Conservation (phyloP, 257 asterid genomes). For the Jasminum sambac region DNA sequence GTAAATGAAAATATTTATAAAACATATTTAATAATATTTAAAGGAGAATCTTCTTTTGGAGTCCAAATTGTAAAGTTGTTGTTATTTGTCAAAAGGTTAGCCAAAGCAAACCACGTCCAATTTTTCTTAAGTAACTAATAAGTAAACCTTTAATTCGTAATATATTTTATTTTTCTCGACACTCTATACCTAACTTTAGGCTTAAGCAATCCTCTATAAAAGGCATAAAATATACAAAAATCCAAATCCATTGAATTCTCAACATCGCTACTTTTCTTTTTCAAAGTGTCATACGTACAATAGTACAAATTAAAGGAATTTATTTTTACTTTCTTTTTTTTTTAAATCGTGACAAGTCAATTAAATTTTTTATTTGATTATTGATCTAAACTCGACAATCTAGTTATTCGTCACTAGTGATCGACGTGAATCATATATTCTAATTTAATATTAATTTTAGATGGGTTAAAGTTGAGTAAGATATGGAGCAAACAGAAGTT, state of each 20-base stretch:
- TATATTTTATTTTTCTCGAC: background rate
- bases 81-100: conserved; percentile 30
- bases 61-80: conserved; percentile 25
- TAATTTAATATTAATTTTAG: too few relatives aligned
- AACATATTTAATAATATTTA: background rate
- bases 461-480: too few relatives aligned
- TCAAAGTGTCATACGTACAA: too few relatives aligned
- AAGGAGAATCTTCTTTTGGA: conserved; percentile 25
- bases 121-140: background rate
- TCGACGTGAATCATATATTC: too few relatives aligned
- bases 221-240: background rate
- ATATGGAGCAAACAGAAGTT: too few relatives aligned
- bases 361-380: too few relatives aligned
- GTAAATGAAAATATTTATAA: background rate
- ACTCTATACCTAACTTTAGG: conserved; percentile 1
- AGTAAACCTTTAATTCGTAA: background rate
- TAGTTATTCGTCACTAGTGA: too few relatives aligned
- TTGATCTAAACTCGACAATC: too few relatives aligned
- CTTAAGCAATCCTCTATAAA: background rate
- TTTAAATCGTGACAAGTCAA: too few relatives aligned
- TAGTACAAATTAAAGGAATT: too few relatives aligned
- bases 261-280: background rate
- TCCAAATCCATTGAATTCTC: background rate
- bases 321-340: too few relatives aligned
- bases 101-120: background rate